Base-by-base conservation (phyloP, 2,329 filamentous ascomycete genomes). In the Chaetomium olivaceum region DNA sequence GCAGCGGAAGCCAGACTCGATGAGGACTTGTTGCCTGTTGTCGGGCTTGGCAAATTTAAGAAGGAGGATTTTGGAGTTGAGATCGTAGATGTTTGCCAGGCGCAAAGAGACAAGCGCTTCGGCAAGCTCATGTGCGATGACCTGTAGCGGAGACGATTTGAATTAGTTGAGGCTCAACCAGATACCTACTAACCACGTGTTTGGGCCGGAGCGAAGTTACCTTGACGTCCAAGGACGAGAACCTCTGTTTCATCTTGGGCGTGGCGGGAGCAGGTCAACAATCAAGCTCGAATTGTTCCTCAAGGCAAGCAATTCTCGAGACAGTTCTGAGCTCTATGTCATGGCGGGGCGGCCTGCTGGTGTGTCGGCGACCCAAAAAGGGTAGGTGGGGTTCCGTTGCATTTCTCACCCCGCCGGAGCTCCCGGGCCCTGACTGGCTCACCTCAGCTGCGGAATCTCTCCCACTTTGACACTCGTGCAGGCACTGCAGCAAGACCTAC, bases 1-100 rank as follows among this genome's bases (percentile, higher is more conserved):
- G 77, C 92, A 96, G 75, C 95, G 92, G 78, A 99, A 99, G 33
- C 95, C 95, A 1, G 92, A 95, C 77, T 99, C 95, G 73, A 99
- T 88, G 60, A 99, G 83, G 31, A 99, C 84, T 77, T 98, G 94
- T 76, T 95, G 90, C 78, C 93, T 93, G 71, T 89, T 86, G 74
- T 94, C 89, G 52, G 94, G 92, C 77, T 95, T 96, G 63, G 93
- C 89, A 75, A 99, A 95, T 76, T 97, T 98, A 78, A 99, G 86
- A 29, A 98, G 88, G 75, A 98, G 92, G 74, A 98, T 97, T 75
- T 94, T 93, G 70, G 93, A 93, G 68, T 92, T 96, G 66, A 99
- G 87, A 77, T 99, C 95, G 81, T 99, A 98, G 76, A 97, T 89
- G 76, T 99, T 99, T 68, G 91, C 88, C 59, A 98, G 86, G 69